These are phyloP conservation scores for Calonectria pauciramosa DNA, from an alignment of 2,329 filamentous ascomycete genomes.

Conservation along the genomic window DNA sequence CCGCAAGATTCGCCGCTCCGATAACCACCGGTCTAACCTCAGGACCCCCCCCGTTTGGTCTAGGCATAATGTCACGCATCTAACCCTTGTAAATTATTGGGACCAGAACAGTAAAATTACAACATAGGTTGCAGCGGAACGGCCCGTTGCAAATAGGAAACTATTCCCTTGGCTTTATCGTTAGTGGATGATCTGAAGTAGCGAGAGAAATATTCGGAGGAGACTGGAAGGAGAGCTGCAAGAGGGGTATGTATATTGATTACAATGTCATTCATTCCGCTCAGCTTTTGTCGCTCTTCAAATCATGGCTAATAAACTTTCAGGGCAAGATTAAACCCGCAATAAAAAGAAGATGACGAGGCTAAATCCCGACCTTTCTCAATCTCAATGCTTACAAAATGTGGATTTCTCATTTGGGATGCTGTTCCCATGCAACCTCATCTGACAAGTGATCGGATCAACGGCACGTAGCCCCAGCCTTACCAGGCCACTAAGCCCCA, in stretches of 20 bases:
- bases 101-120: background rate
- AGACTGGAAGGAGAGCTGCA: background rate
- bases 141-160: background rate
- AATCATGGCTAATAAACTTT: background rate
- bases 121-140: background rate
- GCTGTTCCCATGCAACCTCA: background rate
- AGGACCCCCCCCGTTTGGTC: background rate
- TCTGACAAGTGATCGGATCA: constrained; percentile 18
- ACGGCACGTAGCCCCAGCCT: constrained; percentile 28
- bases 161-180: background rate
- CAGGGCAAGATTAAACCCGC: background rate
- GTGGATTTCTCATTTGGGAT: background rate
- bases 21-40: too few relatives aligned
- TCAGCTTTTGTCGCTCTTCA: background rate
- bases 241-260: background rate
- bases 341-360: background rate
- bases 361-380: background rate
- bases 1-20: too few relatives aligned
- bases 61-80: background rate
- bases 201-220: background rate
- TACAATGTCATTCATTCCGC: background rate
- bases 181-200: too few relatives aligned
- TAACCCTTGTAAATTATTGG: background rate
- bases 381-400: background rate
- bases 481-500: constrained; percentile 37